Evolutionary conservation across 169 alveolate genomes (phyloP), one percentile per base, ranked within the genome.

Genomic region (Eimeria falciformis): DNA sequence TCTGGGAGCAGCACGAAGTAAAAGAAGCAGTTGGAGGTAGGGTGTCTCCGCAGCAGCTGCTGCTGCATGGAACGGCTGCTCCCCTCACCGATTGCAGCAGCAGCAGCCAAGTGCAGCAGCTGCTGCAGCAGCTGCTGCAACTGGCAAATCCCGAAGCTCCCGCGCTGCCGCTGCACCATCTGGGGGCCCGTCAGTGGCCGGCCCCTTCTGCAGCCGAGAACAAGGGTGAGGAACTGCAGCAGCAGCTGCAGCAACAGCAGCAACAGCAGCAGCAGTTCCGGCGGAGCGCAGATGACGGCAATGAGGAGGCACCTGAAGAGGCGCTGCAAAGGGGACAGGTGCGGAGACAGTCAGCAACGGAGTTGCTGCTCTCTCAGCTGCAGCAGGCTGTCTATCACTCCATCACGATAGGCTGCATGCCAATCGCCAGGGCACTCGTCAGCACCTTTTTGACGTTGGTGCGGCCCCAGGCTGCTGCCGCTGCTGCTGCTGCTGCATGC

Each of bases 221-320:
- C 25, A 56, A 81, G 23, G 77, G 25, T 11, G 56, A 56, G 55
- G 77, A 81, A 37, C 2, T 37, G 5, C 75, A 55, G 56, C 90
- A 81, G 56, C 90, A 81, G 77, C 90, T 43, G 90, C 77, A 81
- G 33, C 71, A 81, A 37, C 90, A 53, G 45, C 73, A 78, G 50
- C 69, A 53, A 17, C 66, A 40, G 33, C 86, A 40, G 33, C 68
- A 75, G 86, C 86, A 45, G 86, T 65, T 5, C 50, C 73, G 29
- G 33, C 27, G 77, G 55, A 33, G 90, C 2, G 75, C 56, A 12
- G 6, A 9, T 55, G 75, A 18, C 21, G 55, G 53, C 27, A 23
- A 50, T 27, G 88, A 23, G 0, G 50, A 29, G 29, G 55, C 56
- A 37, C 18, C 90, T 55, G 90, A 25, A 50, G 73, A 37, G 55